A percentile compares a stretch with the other conserved stretches of the same genome.
Evolutionary conservation across 176 grass and related monocot genomes (phyloP).

Genomic region (Ampelocalamus luodianensis): DNA sequence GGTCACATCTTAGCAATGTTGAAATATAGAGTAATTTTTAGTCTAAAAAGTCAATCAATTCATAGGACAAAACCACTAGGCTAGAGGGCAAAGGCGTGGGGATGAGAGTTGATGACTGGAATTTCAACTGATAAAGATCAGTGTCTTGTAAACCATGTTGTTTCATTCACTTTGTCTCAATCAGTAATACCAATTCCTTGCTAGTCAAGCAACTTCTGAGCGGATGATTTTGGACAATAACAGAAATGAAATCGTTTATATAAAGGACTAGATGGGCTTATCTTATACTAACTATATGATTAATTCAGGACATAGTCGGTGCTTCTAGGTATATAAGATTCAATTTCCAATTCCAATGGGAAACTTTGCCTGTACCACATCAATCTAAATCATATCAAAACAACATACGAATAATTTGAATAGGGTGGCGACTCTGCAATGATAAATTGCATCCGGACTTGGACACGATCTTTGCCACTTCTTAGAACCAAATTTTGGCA

Average conservation of each 20-base stretch:
- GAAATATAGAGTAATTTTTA: background rate
- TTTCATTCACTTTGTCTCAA: conserved; percentile 1
- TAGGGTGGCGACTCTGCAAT: too few relatives aligned
- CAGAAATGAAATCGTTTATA: background rate
- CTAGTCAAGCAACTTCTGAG: background rate
- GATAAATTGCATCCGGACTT: too few relatives aligned
- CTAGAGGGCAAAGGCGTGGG: background rate
- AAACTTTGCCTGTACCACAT: background rate
- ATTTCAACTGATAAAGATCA: background rate
- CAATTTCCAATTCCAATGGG: background rate
- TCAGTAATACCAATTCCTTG: background rate
- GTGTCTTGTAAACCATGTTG: background rate
- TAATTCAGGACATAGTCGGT: background rate
- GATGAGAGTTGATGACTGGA: background rate
- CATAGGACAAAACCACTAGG: background rate
- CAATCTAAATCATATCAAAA: too few relatives aligned
- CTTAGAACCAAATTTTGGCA: too few relatives aligned
- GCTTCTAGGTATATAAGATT: background rate
- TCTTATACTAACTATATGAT: background rate
- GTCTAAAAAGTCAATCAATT: background rate
- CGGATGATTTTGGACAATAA: background rate
- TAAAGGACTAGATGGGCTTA: too few relatives aligned
- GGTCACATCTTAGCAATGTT: background rate
- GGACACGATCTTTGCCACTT: too few relatives aligned
- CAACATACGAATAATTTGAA: too few relatives aligned